phyloP scores from a whole-genome alignment of 2,329 filamentous ascomycete genomes.

The Arthrocladium fulminans region DNA sequence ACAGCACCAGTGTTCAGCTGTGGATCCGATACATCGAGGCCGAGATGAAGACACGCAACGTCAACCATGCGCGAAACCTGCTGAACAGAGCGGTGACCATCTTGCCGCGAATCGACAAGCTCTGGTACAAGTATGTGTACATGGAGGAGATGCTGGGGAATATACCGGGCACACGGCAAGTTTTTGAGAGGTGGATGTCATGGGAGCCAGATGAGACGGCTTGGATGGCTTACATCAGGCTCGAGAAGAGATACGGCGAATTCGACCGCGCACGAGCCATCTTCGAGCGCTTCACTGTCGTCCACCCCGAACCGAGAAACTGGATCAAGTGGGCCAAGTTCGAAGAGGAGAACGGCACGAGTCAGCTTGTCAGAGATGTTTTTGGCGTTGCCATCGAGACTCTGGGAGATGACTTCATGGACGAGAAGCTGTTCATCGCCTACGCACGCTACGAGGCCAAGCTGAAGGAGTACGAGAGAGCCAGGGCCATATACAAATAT shows the following conservation, averaged over 20 bases:
- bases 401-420: conserved; percentile 87
- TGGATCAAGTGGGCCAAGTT: conserved; percentile 99
- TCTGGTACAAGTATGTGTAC: conserved; percentile 99
- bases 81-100: conserved; percentile 92
- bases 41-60: conserved; percentile 91
- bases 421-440: conserved; percentile 89
- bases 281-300: conserved; percentile 79
- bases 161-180: conserved; percentile 79
- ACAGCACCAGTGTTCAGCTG: conserved; percentile 73
- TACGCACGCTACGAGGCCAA: conserved; percentile 94
- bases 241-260: conserved; percentile 92
- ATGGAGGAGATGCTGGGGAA: conserved; percentile 98
- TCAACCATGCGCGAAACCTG: conserved; percentile 92
- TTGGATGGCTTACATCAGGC: conserved; percentile 92
- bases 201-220: conserved; percentile 96
- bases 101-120: conserved; percentile 81
- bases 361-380: conserved; percentile 82
- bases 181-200: conserved; percentile 96
- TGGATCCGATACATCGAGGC: conserved; percentile 93
- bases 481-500: conserved; percentile 92
- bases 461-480: conserved; percentile 88
- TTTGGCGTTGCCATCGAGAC: conserved; percentile 82
- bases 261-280: conserved; percentile 83
- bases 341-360: conserved; percentile 90
- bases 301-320: conserved; percentile 88